These are phyloP conservation scores for Myriangium duriaei DNA, from an alignment of 2,329 filamentous ascomycete genomes.

Conservation along the genomic window DNA sequence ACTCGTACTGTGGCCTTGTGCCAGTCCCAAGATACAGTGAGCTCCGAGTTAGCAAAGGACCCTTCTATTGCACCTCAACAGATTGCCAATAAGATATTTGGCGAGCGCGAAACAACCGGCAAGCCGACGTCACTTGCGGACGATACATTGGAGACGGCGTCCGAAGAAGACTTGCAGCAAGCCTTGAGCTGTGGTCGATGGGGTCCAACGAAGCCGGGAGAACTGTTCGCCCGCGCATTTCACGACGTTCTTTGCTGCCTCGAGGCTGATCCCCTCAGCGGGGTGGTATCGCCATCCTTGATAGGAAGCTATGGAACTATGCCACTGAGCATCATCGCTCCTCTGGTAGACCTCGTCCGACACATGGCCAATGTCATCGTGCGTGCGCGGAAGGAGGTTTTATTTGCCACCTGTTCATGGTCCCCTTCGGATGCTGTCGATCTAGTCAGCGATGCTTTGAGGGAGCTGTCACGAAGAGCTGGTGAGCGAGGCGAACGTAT, in stretches of 20 bases:
- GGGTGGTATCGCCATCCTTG: slow-evolving; percentile 46
- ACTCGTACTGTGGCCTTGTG: too few species aligned
- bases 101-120: too few species aligned
- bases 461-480: slow-evolving; percentile 55
- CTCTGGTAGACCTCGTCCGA: slow-evolving; percentile 56
- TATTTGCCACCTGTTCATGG: slow-evolving; percentile 68
- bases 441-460: slow-evolving; percentile 55
- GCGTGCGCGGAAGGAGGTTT: slow-evolving; percentile 58
- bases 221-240: slow-evolving; percentile 56
- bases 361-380: slow-evolving; percentile 69
- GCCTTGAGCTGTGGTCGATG: slow-evolving; percentile 54
- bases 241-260: slow-evolving; percentile 50
- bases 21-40: too few species aligned
- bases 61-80: too few species aligned
- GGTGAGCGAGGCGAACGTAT: slow-evolving; percentile 44
- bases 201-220: slow-evolving; percentile 49
- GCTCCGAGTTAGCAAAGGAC: too few species aligned
- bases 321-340: slow-evolving; percentile 57
- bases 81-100: too few species aligned
- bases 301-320: slow-evolving; percentile 50
- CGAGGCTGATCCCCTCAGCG: slow-evolving; percentile 38
- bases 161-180: slow-evolving; percentile 36
- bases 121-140: too few species aligned
- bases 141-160: too few species aligned
- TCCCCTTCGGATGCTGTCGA: slow-evolving; percentile 54